phyloP scores from a whole-genome alignment of 208 protist species.

The Trichomonas vaginalis region DNA sequence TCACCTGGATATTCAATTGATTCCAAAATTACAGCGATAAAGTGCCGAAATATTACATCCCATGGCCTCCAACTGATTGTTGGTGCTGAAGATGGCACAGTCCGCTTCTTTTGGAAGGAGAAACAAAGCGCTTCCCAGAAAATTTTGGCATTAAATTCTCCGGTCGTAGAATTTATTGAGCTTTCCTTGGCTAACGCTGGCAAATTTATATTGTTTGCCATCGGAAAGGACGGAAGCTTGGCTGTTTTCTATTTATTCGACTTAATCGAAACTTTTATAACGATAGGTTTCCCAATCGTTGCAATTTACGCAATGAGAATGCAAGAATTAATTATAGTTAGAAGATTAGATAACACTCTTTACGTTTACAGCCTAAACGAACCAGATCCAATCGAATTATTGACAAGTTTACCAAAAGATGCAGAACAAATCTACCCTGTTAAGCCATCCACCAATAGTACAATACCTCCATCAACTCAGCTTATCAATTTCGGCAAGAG shows the following conservation, averaged over 20 bases:
- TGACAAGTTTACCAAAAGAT: neutral
- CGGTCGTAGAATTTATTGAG: neutral
- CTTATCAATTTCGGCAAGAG: neutral
- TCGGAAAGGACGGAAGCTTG: neutral
- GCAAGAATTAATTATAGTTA: neutral
- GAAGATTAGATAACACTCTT: neutral
- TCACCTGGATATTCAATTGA: neutral
- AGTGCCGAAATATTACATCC: neutral
- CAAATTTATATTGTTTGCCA: neutral
- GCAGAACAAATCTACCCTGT: neutral
- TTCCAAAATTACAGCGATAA: neutral
- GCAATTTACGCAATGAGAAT: neutral
- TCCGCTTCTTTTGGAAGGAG: neutral
- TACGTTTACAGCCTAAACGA: neutral
- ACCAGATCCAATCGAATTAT: neutral
- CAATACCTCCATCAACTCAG: neutral
- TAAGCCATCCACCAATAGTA: neutral
- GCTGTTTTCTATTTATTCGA: neutral
- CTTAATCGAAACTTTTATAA: neutral
- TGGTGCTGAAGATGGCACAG: neutral
- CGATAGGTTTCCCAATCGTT: neutral
- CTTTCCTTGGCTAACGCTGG: neutral
- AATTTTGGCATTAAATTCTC: neutral
- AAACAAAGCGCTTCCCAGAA: neutral
- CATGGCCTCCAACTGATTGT: neutral